These are phyloP conservation scores for Bondarzewia mesenterica DNA, from an alignment of 1,284 basidiomycete species.

Conservation along the genomic window DNA sequence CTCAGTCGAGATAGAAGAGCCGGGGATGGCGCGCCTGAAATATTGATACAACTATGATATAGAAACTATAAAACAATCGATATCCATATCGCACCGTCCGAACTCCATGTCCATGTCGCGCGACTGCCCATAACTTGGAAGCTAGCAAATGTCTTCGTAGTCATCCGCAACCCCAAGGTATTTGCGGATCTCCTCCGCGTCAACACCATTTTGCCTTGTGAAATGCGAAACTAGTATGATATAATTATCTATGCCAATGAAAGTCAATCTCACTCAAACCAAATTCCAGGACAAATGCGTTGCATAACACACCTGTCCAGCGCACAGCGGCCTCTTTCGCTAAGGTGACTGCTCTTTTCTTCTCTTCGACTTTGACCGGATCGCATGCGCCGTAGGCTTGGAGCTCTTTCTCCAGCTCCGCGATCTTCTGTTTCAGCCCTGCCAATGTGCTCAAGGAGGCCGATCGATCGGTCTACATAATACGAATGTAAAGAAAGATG, in stretches of 20 bases:
- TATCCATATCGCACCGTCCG: too few relatives aligned
- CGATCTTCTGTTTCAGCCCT: slow-evolving; percentile 44
- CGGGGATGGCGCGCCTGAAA: too few relatives aligned
- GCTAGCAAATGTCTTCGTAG: slow-evolving; percentile 61
- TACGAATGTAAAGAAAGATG: not conserved
- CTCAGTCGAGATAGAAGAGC: too few relatives aligned
- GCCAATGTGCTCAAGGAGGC: slow-evolving; percentile 41
- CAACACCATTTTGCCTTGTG: slow-evolving; percentile 49
- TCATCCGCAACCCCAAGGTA: slow-evolving; percentile 62
- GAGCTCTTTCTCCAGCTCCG: slow-evolving; percentile 59
- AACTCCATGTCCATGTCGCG: too few relatives aligned
- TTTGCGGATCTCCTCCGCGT: slow-evolving; percentile 50
- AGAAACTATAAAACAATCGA: too few relatives aligned
- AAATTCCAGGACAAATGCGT: not conserved
- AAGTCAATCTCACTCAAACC: slow-evolving; percentile 4
- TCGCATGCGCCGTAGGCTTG: slow-evolving; percentile 76
- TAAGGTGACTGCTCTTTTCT: slow-evolving; percentile 57
- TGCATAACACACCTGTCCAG: slow-evolving; percentile 67
- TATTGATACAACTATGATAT: too few relatives aligned
- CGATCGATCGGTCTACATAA: slow-evolving; percentile 45
- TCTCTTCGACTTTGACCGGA: slow-evolving; percentile 71
- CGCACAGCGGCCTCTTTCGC: slow-evolving; percentile 75
- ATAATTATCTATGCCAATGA: slow-evolving; percentile 44
- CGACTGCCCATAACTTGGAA: too few relatives aligned
- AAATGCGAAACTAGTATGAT: slow-evolving; percentile 54